phyloP scores from a whole-genome alignment of 352 stramenopile species.

The Albugo candida region DNA sequence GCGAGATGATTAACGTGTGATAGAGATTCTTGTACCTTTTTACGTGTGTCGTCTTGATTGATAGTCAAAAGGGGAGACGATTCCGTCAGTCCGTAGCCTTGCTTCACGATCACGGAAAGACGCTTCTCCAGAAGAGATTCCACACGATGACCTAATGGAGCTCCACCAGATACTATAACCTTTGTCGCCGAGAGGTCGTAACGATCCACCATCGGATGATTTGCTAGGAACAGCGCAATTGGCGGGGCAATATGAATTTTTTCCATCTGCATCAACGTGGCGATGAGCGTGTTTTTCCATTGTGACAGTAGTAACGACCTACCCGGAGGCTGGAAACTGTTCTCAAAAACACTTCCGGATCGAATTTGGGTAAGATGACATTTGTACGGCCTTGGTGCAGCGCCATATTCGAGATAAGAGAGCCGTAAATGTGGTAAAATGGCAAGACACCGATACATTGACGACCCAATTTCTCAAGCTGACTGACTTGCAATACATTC shows the following conservation, averaged over 20 bases:
- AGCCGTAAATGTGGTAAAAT: conserved; percentile 93
- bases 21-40: conserved; percentile 6
- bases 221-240: conserved; percentile 61
- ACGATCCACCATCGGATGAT: conserved; percentile 80
- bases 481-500: conserved; percentile 73
- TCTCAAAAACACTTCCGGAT: conserved; percentile 74
- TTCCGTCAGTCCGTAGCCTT: conserved; percentile 51
- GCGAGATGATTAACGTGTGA: neutral
- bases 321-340: conserved; percentile 34
- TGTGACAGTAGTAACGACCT: too few species aligned
- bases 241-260: conserved; percentile 76
- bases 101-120: conserved; percentile 25
- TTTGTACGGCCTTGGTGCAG: conserved; percentile 61
- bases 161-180: conserved; percentile 47
- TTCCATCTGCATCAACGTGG: neutral
- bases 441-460: conserved; percentile 59
- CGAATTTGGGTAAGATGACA: conserved; percentile 80
- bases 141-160: conserved; percentile 53
- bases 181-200: conserved; percentile 78
- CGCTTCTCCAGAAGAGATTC: conserved; percentile 35
- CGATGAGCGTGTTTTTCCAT: too few species aligned
- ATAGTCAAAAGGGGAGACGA: conserved; percentile 13
- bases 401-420: conserved; percentile 61
- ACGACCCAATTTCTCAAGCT: conserved; percentile 36
- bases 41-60: conserved; percentile 15